Conservation (phyloP, 2,329 filamentous ascomycete genomes). For the Neurospora crassa region DNA sequence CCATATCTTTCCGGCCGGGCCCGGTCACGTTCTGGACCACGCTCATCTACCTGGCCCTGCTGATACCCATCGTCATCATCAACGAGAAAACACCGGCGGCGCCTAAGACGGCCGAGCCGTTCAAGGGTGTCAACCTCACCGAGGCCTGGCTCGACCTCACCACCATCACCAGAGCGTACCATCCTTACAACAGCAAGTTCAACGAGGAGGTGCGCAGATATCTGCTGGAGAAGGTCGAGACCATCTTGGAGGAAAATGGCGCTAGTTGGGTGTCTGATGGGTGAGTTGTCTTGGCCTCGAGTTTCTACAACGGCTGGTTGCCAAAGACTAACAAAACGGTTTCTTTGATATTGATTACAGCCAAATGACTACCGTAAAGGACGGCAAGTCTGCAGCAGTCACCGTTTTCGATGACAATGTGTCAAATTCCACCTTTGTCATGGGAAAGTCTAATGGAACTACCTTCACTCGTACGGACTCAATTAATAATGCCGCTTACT, state of each 20-base stretch:
- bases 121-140: slow-evolving; percentile 64
- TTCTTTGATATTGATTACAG: background rate
- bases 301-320: background rate
- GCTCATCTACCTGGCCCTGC: slow-evolving; percentile 65
- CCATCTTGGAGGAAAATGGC: slow-evolving; percentile 56
- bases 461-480: background rate
- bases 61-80: slow-evolving; percentile 61
- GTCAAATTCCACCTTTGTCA: slow-evolving; percentile 65
- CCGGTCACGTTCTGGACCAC: slow-evolving; percentile 76
- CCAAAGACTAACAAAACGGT: background rate
- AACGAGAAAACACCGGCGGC: slow-evolving; percentile 67
- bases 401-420: slow-evolving; percentile 70
- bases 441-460: slow-evolving; percentile 17
- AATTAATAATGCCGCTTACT: slow-evolving; percentile 52
- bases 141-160: slow-evolving; percentile 83
- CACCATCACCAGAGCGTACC: slow-evolving; percentile 62
- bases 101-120: slow-evolving; percentile 41
- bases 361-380: background rate
- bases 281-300: slow-evolving; percentile 5
- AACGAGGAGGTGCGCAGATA: slow-evolving; percentile 76
- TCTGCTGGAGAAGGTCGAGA: slow-evolving; percentile 59
- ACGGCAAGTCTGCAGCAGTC: slow-evolving; percentile 11
- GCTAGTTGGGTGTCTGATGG: slow-evolving; percentile 35
- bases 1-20: slow-evolving; percentile 67
- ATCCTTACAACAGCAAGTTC: slow-evolving; percentile 78